Evolutionary conservation across 768 basidiomycete species (phyloP).

Genomic region (Tulasnella sp.): DNA sequence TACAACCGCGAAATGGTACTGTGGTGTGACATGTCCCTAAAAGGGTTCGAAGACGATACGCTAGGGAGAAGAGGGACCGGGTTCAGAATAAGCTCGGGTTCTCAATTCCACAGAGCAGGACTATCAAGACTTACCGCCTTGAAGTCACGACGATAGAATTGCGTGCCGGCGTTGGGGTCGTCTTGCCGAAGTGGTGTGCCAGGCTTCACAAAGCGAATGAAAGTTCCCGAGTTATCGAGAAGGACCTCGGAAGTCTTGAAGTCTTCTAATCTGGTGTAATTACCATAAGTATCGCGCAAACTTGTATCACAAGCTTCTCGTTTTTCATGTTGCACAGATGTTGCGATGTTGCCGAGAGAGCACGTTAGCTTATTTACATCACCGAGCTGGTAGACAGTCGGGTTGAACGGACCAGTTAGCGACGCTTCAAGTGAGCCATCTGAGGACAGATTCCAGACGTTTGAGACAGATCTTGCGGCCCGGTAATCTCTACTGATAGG

Average conservation of each 20-base stretch:
- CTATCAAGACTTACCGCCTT: not conserved
- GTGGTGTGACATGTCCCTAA: not conserved
- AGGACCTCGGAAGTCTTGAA: slow-evolving; percentile 1
- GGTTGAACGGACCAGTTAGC: not conserved
- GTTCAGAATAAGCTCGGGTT: not conserved
- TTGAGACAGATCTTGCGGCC: not conserved
- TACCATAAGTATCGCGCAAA: not conserved
- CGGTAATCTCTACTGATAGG: too few relatives aligned
- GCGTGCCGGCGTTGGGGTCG: not conserved
- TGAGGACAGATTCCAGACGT: not conserved
- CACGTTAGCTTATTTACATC: too few relatives aligned
- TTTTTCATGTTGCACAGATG: not conserved
- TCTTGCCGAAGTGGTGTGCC: not conserved
- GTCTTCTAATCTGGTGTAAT: not conserved
- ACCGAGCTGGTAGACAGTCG: too few relatives aligned
- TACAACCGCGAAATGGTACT: not conserved
- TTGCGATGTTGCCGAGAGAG: too few relatives aligned
- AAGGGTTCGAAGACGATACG: not conserved
- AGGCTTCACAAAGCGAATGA: not conserved
- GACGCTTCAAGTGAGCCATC: not conserved
- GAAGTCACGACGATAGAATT: not conserved
- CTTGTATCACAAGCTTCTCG: not conserved
- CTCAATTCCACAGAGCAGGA: not conserved
- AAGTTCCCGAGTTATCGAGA: not conserved
- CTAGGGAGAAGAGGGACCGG: not conserved